These are phyloP conservation scores for Citrus inodora DNA, from an alignment of 345 rosid species.

Conservation along the genomic window DNA sequence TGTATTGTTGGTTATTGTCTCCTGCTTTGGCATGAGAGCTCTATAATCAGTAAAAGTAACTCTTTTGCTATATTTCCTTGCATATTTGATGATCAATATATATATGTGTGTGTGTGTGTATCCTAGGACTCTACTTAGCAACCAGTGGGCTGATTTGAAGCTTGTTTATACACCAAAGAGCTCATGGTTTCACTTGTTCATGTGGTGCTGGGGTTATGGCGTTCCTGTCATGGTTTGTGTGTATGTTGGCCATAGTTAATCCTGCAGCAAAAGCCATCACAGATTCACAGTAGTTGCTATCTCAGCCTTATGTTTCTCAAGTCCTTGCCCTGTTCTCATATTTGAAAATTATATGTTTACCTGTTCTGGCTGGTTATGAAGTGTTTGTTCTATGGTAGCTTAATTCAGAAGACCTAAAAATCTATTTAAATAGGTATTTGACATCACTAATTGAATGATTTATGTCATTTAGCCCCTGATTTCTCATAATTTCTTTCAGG, in stretches of 20 bases:
- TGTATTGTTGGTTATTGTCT: neutral
- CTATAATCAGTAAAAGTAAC: neutral
- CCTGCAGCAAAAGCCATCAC: neutral
- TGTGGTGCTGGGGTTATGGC: neutral
- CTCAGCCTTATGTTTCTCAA: neutral
- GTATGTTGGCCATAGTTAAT: neutral
- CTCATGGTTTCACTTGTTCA: neutral
- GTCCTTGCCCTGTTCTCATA: neutral
- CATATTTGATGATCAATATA: neutral
- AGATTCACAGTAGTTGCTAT: neutral
- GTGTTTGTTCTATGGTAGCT: neutral
- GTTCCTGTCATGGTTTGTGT: neutral
- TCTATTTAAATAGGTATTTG: neutral
- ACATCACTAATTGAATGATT: neutral
- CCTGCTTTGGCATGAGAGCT: neutral
- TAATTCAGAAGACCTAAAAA: neutral
- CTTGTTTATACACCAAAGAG: neutral
- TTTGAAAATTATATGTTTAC: neutral
- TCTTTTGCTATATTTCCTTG: neutral
- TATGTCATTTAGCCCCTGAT: conserved; percentile 10
- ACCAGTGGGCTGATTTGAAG: neutral
- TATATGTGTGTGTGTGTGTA: no score
- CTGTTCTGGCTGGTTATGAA: neutral
- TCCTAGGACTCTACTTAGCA: neutral
- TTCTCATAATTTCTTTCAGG: conserved; percentile 38